Percentiles rank a stretch among this genome's conserved stretches.
These are phyloP conservation scores for Mycena epipterygia DNA, from an alignment of 768 basidiomycete species.

Conservation along the genomic window DNA sequence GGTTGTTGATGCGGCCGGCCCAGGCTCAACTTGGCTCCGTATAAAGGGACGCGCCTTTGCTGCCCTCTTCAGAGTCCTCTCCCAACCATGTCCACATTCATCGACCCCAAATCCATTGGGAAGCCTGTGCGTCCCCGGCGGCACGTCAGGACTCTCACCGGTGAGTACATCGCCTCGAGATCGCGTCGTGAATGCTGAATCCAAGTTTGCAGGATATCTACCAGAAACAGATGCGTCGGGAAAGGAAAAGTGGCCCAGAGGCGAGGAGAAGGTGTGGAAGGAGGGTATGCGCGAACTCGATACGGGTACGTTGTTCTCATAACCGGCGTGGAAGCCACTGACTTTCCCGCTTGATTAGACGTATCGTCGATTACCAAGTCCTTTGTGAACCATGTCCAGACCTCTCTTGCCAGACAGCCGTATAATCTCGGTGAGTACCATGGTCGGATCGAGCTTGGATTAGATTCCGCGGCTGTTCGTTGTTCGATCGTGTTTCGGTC, in stretches of 20 bases:
- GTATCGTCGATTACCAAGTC: slow-evolving; percentile 76
- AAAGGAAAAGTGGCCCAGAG: slow-evolving; percentile 88
- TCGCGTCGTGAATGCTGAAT: slow-evolving; percentile 11
- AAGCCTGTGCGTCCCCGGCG: slow-evolving; percentile 68
- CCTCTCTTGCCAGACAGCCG: slow-evolving; percentile 90
- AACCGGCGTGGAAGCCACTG: not conserved
- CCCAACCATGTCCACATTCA: slow-evolving; percentile 71
- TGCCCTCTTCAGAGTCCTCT: not conserved
- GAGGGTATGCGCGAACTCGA: slow-evolving; percentile 69
- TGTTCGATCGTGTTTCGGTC: not conserved
- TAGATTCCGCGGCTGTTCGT: too few species aligned
- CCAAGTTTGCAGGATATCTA: slow-evolving; percentile 70
- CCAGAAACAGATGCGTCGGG: slow-evolving; percentile 83
- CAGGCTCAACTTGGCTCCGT: not conserved
- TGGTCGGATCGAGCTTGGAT: not conserved
- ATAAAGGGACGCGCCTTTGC: not conserved
- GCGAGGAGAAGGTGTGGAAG: slow-evolving; percentile 84
- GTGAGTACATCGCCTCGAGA: slow-evolving; percentile 47
- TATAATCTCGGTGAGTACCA: slow-evolving; percentile 78
- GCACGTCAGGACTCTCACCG: slow-evolving; percentile 79
- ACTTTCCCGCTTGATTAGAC: slow-evolving; percentile 53
- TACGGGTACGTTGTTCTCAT: slow-evolving; percentile 57
- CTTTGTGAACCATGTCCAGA: slow-evolving; percentile 87
- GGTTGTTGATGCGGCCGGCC: not conserved
- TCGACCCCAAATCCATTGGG: slow-evolving; percentile 78